A percentile compares a stretch with the other conserved stretches of the same genome.
These are phyloP conservation scores for Platanthera zijinensis DNA, from an alignment of 106 monocot species.

Conservation along the genomic window DNA sequence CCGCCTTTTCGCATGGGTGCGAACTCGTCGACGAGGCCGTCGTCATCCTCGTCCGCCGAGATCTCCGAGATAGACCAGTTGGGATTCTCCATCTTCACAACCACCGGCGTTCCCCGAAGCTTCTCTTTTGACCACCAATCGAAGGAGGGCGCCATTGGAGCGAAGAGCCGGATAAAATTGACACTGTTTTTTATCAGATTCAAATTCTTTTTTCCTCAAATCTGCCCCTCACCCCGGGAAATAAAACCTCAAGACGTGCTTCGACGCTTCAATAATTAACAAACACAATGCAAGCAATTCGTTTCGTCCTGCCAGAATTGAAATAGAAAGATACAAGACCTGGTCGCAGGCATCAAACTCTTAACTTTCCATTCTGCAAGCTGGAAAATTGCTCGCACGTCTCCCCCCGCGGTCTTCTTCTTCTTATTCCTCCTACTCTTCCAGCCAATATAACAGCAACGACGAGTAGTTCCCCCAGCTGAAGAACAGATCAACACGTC, in stretches of 20 bases:
- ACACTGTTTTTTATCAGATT: not conserved
- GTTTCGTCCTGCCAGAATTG: not conserved
- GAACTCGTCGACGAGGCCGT: not conserved
- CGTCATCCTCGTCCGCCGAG: constrained; percentile 22
- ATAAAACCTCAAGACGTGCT: not conserved
- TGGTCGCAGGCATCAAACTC: not conserved
- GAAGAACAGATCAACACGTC: constrained; percentile 5
- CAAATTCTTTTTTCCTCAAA: not conserved
- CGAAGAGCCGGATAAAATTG: not conserved
- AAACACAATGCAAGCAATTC: constrained; percentile 3
- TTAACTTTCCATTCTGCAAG: not conserved
- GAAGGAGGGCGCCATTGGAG: constrained; percentile 48
- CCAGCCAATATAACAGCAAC: constrained; percentile 3
- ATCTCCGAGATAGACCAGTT: constrained; percentile 53
- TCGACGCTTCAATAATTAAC: not conserved
- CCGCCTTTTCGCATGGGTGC: constrained; percentile 25
- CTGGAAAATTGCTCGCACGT: not conserved
- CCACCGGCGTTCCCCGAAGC: constrained; percentile 55
- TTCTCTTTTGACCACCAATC: constrained; percentile 55
- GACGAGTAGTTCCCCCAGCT: not conserved
- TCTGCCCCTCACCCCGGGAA: not conserved
- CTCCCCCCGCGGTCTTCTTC: not conserved
- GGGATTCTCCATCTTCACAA: constrained; percentile 92
- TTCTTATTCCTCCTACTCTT: not conserved
- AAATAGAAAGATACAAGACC: not conserved